phyloP scores from a whole-genome alignment of 441 rosid species.

The Arabidopsis lyrata region DNA sequence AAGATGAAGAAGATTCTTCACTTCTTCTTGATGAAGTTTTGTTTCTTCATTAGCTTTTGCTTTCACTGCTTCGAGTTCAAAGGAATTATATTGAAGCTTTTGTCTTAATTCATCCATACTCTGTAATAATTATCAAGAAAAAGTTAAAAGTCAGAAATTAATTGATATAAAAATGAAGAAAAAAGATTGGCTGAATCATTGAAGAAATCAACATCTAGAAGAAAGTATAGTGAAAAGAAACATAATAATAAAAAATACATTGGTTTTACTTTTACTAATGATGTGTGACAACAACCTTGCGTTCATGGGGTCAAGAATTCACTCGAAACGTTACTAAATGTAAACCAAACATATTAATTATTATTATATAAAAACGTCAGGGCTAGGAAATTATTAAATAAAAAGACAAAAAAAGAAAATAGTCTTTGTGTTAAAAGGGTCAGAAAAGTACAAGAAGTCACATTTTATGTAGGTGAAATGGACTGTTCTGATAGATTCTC shows the following conservation, averaged over 20 bases:
- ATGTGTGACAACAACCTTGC: constrained; percentile 42
- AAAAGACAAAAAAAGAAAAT: constrained; percentile 25
- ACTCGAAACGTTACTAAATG: constrained; percentile 29
- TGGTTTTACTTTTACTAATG: constrained; percentile 27
- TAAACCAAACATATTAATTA: constrained; percentile 7
- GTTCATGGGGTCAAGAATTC: constrained; percentile 47
- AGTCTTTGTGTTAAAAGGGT: constrained; percentile 17
- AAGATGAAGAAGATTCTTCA: constrained; percentile 55
- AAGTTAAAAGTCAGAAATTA: constrained; percentile 11
- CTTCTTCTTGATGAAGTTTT: constrained; percentile 58
- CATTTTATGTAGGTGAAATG: constrained; percentile 47
- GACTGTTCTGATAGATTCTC: constrained; percentile 38
- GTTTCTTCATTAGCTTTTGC: constrained; percentile 63
- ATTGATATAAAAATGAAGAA: constrained; percentile 1
- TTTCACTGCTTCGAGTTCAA: constrained; percentile 70
- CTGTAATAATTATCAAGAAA: constrained; percentile 50
- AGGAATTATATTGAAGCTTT: constrained; percentile 63
- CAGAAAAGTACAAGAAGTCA: constrained; percentile 48
- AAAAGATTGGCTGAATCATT: constrained; percentile 30
- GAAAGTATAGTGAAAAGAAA: constrained; percentile 20
- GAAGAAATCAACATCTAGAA: constrained; percentile 35
- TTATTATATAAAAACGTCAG: constrained; percentile 23
- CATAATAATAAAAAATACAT: neutral
- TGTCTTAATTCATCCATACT: constrained; percentile 65
- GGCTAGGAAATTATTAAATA: constrained; percentile 8